Percentiles rank a stretch among this genome's conserved stretches.
Conservation (phyloP, 306 rosid genomes). For the Prunus campanulata region DNA sequence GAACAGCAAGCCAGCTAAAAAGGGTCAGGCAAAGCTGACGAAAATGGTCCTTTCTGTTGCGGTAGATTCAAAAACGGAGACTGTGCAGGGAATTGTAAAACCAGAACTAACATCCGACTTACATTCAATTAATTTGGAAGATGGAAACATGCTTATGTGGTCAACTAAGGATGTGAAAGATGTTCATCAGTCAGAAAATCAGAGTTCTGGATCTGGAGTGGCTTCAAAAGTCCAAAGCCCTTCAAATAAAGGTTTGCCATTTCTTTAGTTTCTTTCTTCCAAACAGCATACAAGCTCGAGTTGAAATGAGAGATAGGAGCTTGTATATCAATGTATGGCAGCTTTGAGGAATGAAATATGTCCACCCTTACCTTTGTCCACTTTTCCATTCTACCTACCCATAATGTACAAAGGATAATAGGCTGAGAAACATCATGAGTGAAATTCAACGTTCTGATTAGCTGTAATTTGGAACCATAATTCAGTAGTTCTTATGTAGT, state of each 20-base stretch:
- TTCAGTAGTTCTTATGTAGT: not conserved
- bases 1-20: conserved; percentile 40
- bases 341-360: not conserved
- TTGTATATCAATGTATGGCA: not conserved
- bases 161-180: conserved; percentile 22
- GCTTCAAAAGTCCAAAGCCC: conserved; percentile 37
- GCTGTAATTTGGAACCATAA: not conserved
- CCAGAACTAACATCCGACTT: conserved; percentile 31
- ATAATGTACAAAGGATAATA: not conserved
- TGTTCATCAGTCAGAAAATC: conserved; percentile 40
- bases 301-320: not conserved
- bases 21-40: conserved; percentile 31
- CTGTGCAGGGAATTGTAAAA: conserved; percentile 23
- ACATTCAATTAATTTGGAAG: conserved; percentile 22
- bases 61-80: conserved; percentile 28
- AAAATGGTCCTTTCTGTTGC: conserved; percentile 36
- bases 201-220: conserved; percentile 44
- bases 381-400: not conserved
- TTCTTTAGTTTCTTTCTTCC: conserved; percentile 6
- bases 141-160: conserved; percentile 23
- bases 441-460: not conserved
- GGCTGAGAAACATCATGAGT: not conserved
- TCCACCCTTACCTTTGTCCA: not conserved
- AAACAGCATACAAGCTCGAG: not conserved
- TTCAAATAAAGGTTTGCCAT: conserved; percentile 48